phyloP scores from a whole-genome alignment of 371 early-diverging fungal genomes.

The Mucor plumbeus region DNA sequence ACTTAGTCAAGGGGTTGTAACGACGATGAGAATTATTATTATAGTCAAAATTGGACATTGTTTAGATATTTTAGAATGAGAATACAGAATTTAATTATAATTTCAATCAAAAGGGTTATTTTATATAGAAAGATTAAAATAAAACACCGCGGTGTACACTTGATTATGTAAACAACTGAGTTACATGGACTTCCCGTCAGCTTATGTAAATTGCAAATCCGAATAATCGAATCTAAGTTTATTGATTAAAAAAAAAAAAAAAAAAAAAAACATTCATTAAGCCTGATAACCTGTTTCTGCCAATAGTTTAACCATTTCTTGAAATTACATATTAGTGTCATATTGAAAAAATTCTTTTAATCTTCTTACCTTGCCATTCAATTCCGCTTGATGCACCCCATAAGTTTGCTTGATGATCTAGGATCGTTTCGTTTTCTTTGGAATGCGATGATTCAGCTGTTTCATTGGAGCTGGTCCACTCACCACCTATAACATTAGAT shows the following conservation, averaged over 20 bases:
- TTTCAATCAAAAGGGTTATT: neutral
- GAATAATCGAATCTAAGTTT: neutral
- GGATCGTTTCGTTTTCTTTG: neutral
- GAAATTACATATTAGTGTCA: slow-evolving; percentile 1
- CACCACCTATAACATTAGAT: slow-evolving; percentile 14
- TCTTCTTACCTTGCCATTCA: slow-evolving; percentile 41
- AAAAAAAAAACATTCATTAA: slow-evolving; percentile 3
- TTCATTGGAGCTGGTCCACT: slow-evolving; percentile 1
- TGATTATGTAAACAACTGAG: slow-evolving; percentile 32
- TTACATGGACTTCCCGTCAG: slow-evolving; percentile 9
- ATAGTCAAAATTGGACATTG: slow-evolving; percentile 40
- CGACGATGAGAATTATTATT: slow-evolving; percentile 80
- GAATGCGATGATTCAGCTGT: neutral
- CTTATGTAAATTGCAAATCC: slow-evolving; percentile 14
- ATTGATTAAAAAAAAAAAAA: neutral
- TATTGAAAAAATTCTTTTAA: neutral
- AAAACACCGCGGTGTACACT: slow-evolving; percentile 20
- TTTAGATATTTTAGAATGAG: neutral
- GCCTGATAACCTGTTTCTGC: slow-evolving; percentile 25
- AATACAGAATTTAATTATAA: neutral
- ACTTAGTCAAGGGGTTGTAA: slow-evolving; percentile 85
- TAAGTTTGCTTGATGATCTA: slow-evolving; percentile 15
- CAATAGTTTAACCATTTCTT: slow-evolving; percentile 32
- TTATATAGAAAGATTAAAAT: slow-evolving; percentile 9
- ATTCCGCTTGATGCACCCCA: slow-evolving; percentile 42